Conservation (phyloP, 257 asterid genomes). For the Forsythia viridissima region DNA sequence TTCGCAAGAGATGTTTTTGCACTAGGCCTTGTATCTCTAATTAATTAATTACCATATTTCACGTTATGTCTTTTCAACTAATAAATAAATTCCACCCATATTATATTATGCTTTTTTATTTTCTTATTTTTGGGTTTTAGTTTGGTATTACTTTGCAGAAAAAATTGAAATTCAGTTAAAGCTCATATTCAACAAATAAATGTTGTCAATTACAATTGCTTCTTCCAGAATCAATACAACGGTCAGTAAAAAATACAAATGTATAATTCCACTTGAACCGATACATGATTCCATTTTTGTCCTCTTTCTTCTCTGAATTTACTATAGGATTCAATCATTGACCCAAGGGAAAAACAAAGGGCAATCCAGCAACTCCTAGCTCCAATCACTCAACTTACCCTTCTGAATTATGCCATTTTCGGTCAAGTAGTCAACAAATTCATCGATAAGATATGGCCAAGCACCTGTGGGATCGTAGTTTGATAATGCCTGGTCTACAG, state of each 20-base stretch:
- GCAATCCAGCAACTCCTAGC: conserved; percentile 31
- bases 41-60: not conserved
- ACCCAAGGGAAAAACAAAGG: conserved; percentile 16
- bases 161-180: too few relatives aligned
- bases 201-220: not conserved
- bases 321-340: conserved; percentile 13
- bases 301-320: conserved; percentile 19
- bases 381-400: conserved; percentile 69
- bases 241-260: not conserved
- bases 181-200: not conserved
- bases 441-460: conserved; percentile 98
- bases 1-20: conserved; percentile 49
- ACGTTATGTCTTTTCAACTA: too few relatives aligned
- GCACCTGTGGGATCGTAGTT: conserved; percentile 97
- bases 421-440: conserved; percentile 83
- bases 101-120: too few relatives aligned
- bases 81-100: too few relatives aligned
- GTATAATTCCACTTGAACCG: not conserved
- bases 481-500: conserved; percentile 74
- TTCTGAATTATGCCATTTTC: conserved; percentile 69
- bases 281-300: not conserved
- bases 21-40: conserved; percentile 15
- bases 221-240: not conserved
- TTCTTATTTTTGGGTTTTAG: not conserved
- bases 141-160: not conserved